Evolutionary conservation across 2,329 filamentous ascomycete genomes (phyloP), one percentile per base, ranked within the genome.

Genomic region (Neophaeococcomyces aloes): DNA sequence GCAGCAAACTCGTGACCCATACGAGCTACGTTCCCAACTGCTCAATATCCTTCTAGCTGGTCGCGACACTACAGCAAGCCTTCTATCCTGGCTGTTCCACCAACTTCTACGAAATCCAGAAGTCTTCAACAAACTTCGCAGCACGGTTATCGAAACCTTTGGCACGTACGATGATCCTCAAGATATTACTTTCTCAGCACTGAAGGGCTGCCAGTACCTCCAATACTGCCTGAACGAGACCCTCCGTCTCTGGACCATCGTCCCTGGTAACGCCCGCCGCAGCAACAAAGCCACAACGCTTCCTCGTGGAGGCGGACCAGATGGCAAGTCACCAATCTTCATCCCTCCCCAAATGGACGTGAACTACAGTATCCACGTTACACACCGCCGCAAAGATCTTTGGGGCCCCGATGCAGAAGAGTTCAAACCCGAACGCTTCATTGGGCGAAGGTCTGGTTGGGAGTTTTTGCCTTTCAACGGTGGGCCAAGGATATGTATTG

Each of bases 371-470:
- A 60, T 67, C 5, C 71, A 68, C 52, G 50, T 61, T 17, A 74
- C 75, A 64, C 72, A 76, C 50, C 64, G 68, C 14, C 64, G 69
- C 11, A 61, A 61, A 29, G 70, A 74, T 33, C 56, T 67, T 44
- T 74, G 63, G 58, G 70, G 69, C 3, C 41, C 56, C 0, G 69
- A 73, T 42, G 68, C 66, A 1, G 62, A 67, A 19, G 67, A 67
- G 29, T 86, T 78, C 62, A 69, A 67, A 46, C 83, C 83, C 1
- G 80, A 84, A 32, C 70, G 82, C 42, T 86, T 81, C 82, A 64
- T 80, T 53, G 81, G 0, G 79, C 82, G 31, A 68, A 83, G 18
- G 82, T 84, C 56, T 85, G 83, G 61, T 76, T 86, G 46, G 46
- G 83, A 2, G 45, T 59, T 50, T 48, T 48, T 53, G 21, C 57